Conservation (phyloP, 2,329 filamentous ascomycete genomes). For the Aspergillus sp. region DNA sequence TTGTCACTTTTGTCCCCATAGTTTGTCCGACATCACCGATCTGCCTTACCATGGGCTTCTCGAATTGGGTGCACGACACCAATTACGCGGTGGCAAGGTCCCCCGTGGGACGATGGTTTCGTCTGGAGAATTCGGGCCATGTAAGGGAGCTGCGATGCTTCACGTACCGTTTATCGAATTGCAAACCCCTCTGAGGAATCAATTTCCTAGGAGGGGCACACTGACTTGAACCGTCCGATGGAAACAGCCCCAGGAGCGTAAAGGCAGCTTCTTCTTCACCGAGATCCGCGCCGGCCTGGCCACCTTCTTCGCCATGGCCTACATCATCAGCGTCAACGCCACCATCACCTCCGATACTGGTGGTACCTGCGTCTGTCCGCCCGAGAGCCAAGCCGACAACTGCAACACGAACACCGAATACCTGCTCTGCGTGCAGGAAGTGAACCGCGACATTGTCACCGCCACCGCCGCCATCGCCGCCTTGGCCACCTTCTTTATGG, state of each 20-base stretch:
- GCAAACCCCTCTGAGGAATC: background rate
- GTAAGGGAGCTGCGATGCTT: slow-evolving; percentile 49
- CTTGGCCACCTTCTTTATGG: slow-evolving; percentile 79
- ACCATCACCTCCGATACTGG: slow-evolving; percentile 70
- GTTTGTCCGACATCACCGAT: background rate
- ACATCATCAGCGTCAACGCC: slow-evolving; percentile 69
- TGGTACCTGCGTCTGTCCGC: slow-evolving; percentile 73
- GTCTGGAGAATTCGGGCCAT: slow-evolving; percentile 78
- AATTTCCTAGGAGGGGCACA: background rate
- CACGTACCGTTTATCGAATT: background rate
- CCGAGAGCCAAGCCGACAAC: slow-evolving; percentile 35
- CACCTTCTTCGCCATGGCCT: slow-evolving; percentile 79
- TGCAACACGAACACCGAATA: slow-evolving; percentile 53
- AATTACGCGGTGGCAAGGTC: slow-evolving; percentile 58
- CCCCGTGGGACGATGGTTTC: slow-evolving; percentile 70
- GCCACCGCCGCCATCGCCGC: slow-evolving; percentile 81
- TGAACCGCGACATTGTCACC: slow-evolving; percentile 79
- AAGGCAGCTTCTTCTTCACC: slow-evolving; percentile 75
- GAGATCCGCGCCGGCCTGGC: slow-evolving; percentile 81
- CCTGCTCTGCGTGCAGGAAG: slow-evolving; percentile 47
- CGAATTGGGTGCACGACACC: slow-evolving; percentile 24
- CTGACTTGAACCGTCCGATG: background rate
- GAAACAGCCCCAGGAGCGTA: slow-evolving; percentile 65
- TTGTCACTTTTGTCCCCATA: background rate
- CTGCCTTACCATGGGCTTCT: slow-evolving; percentile 14